Conservation (phyloP, 352 stramenopile genomes). For the Phytophthora citricola region DNA sequence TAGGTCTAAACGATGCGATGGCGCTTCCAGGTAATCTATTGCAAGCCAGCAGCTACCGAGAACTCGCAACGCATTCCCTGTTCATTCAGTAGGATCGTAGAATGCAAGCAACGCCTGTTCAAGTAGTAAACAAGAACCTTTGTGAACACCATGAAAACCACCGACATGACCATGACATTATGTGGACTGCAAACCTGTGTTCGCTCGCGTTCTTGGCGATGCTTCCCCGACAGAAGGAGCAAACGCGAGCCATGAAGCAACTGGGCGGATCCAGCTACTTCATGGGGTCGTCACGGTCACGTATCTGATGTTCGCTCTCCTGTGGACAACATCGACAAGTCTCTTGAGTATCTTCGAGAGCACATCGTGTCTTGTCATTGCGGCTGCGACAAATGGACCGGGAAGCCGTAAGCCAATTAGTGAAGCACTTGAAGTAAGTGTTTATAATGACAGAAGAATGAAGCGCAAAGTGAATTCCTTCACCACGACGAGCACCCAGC, state of each 20-base stretch:
- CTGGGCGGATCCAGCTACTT: slow-evolving; percentile 60
- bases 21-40: no score
- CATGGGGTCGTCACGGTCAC: slow-evolving; percentile 53
- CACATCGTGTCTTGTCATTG: slow-evolving; percentile 59
- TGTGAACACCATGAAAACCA: no score
- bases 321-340: slow-evolving; percentile 57
- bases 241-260: slow-evolving; percentile 68
- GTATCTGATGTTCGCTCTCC: slow-evolving; percentile 53
- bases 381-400: slow-evolving; percentile 23
- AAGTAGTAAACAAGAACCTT: no score
- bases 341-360: slow-evolving; percentile 63
- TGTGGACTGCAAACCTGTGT: slow-evolving; percentile 60
- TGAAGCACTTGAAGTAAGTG: slow-evolving; percentile 24
- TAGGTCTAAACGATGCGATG: no score
- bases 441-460: slow-evolving; percentile 16
- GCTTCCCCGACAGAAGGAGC: slow-evolving; percentile 68
- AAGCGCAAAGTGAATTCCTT: slow-evolving; percentile 7
- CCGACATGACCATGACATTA: slow-evolving; percentile 63
- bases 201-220: slow-evolving; percentile 57
- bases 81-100: no score
- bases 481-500: no score
- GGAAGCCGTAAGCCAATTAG: slow-evolving; percentile 19
- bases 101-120: no score
- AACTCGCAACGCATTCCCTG: no score
- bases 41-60: no score